Base-by-base conservation (phyloP, 73 alveolate species). In the Tetrahymena thermophila region DNA sequence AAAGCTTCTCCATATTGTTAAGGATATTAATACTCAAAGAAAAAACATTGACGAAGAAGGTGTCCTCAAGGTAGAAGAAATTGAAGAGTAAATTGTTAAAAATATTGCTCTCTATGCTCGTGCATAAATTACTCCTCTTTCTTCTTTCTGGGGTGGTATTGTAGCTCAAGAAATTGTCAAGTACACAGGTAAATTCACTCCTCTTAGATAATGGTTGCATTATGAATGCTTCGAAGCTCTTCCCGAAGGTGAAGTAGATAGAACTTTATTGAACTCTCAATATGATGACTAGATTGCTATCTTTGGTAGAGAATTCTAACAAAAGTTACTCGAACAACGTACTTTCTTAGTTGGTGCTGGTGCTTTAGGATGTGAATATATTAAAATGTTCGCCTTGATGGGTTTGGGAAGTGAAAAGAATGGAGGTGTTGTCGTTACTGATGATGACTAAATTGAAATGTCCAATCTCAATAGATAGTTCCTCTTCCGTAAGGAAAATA, bases 81-180 rank as follows among this genome's bases (percentile, higher is more conserved):
- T 97, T 31, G 99, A 99, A 43, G 99, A 98, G 94, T 94, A 96
- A 50, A 97, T 99, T n/a, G 97, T 98, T 35, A 96, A 94, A 94
- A 96, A 97, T 44, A 97, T 98, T 56, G 97, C 99, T 11, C 94
- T 95, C 84, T 98, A 96, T 97, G 98, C 99, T 10, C 43, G 96
- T 40, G 96, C 99, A 1, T 95, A 97, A 96, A 96, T 99, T 84
- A 96, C 99, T 34, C 99, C 99, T 43, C 96, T 98, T 95, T 97
- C 99, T 8, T 98, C 99, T 34, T 99, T 98, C 98, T 98, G 99
- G 96, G 99, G 99, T 40, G 99, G 99, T 19, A 96, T 99, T 94
- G 98, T 99, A 13, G 98, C 99, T n/a, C 99, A 99, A 96, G 99
- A 99, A 97, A 98, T 99, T 19, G 99, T 99, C 38, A 99, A 99